phyloP scores from a whole-genome alignment of 345 rosid species.

The Triadica sebifera region DNA sequence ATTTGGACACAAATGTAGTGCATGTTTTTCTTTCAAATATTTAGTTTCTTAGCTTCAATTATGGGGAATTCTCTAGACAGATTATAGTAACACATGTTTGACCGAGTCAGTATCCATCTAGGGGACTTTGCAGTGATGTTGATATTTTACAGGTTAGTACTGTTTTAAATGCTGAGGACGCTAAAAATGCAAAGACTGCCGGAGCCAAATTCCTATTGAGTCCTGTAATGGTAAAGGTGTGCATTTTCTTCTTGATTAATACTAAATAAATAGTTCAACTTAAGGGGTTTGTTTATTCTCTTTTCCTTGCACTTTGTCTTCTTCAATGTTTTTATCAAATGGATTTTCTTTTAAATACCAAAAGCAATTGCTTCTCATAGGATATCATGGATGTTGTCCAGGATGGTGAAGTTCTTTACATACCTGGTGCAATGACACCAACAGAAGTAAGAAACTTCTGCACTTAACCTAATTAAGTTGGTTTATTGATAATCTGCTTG shows the following conservation, averaged over 20 bases:
- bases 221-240: constrained; percentile 50
- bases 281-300: neutral
- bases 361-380: constrained; percentile 28
- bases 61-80: neutral
- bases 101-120: neutral
- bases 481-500: neutral
- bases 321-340: neutral
- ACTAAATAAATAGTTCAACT: neutral
- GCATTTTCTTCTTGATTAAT: neutral
- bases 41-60: neutral
- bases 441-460: constrained; percentile 48
- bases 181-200: constrained; percentile 35
- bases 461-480: neutral
- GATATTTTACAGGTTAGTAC: constrained; percentile 49
- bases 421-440: constrained; percentile 68
- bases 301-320: neutral
- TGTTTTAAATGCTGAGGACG: constrained; percentile 44
- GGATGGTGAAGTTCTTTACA: constrained; percentile 40
- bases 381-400: constrained; percentile 37
- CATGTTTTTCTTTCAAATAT: neutral
- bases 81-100: neutral
- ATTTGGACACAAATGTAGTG: neutral
- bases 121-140: neutral
- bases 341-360: neutral
- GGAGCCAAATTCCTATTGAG: constrained; percentile 67